Conservation (phyloP, 148 eudicot genomes). For the Diospyros kaki region DNA sequence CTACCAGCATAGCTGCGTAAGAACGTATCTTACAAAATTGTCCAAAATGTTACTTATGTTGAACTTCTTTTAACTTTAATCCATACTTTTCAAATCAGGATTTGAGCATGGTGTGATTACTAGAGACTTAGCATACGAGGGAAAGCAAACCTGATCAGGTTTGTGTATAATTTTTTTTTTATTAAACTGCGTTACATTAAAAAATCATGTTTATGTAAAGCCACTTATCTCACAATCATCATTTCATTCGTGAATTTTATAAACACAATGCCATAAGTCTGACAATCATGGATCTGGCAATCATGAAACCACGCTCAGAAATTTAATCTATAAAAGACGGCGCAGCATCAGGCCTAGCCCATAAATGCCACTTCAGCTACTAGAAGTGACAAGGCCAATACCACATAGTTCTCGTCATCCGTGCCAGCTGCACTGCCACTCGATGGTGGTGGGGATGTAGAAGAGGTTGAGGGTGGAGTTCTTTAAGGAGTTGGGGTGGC, state of each 20-base stretch:
- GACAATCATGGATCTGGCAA: neutral
- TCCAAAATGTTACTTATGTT: too few relatives aligned
- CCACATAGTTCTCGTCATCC: conserved; percentile 10
- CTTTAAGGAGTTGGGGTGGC: neutral
- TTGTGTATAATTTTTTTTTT: too few relatives aligned
- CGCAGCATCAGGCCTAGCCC: conserved; percentile 55
- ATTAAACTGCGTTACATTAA: neutral
- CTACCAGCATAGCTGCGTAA: conserved; percentile 22
- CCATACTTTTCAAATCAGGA: too few relatives aligned
- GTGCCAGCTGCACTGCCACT: conserved; percentile 12
- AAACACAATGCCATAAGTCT: neutral
- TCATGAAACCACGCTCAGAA: neutral
- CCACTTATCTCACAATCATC: neutral
- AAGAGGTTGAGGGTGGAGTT: neutral
- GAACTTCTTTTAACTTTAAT: too few relatives aligned
- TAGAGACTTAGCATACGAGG: too few relatives aligned
- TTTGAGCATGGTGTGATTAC: too few relatives aligned
- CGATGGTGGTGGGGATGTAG: conserved; percentile 9
- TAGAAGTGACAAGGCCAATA: conserved; percentile 16
- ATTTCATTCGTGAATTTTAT: neutral
- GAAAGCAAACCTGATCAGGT: too few relatives aligned
- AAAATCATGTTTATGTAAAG: neutral
- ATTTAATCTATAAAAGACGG: conserved; percentile 1
- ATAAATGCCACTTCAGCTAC: conserved; percentile 16
- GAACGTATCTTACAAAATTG: too few relatives aligned